A percentile compares a stretch with the other conserved stretches of the same genome.
These are phyloP conservation scores for Eutypa lata DNA, from an alignment of 2,329 filamentous ascomycete genomes.

Conservation along the genomic window DNA sequence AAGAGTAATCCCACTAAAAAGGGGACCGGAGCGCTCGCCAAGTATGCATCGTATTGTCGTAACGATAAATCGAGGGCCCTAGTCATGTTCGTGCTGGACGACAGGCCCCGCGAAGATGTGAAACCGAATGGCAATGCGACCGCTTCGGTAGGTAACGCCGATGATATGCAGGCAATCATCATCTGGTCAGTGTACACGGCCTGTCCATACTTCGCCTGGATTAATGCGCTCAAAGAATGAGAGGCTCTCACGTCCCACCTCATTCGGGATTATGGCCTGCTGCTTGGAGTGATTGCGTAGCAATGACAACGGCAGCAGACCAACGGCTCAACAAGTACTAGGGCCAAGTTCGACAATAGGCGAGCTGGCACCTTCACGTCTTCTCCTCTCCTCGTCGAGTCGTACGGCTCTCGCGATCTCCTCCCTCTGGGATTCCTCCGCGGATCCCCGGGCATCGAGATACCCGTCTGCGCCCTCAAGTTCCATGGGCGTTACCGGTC, in stretches of 20 bases:
- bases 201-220: not conserved
- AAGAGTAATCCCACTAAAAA: not conserved
- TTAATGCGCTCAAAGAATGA: not conserved
- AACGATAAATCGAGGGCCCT: not conserved
- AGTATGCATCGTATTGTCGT: not conserved
- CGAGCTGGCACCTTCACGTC: slow-evolving; percentile 29
- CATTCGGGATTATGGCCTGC: not conserved
- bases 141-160: too few species aligned
- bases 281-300: not conserved
- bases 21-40: too few species aligned
- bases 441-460: slow-evolving; percentile 32
- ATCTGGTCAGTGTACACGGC: not conserved
- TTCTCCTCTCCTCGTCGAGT: slow-evolving; percentile 30
- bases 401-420: slow-evolving; percentile 28
- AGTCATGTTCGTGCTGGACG: not conserved
- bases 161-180: too few species aligned
- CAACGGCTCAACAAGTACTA: slow-evolving; percentile 21
- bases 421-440: slow-evolving; percentile 19
- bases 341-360: slow-evolving; percentile 30
- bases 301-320: too few species aligned
- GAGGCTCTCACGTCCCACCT: not conserved
- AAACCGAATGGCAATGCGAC: too few species aligned
- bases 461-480: slow-evolving; percentile 42
- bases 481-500: slow-evolving; percentile 61
- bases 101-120: too few species aligned